Percentiles rank a stretch among this genome's conserved stretches.
Evolutionary conservation across 192 early-diverging fungal genomes (phyloP).

Genomic region (Allomyces arbusculus): DNA sequence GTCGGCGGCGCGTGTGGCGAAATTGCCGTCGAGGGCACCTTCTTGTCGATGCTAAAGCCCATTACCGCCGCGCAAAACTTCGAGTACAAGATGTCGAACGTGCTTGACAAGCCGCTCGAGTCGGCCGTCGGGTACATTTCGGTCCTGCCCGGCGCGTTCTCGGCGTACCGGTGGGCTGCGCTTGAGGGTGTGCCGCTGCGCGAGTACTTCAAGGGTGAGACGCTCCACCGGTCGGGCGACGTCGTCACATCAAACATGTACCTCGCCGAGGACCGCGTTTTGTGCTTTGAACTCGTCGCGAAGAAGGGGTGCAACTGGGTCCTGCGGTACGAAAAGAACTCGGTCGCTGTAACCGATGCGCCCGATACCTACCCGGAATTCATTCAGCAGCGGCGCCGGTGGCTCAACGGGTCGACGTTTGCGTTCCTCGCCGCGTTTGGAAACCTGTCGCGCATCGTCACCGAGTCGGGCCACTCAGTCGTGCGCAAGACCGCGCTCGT

Average conservation of each 20-base stretch:
- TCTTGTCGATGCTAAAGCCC: constrained; percentile 26
- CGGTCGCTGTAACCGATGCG: constrained; percentile 68
- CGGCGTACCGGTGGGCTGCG: constrained; percentile 58
- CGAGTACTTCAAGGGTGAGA: constrained; percentile 57
- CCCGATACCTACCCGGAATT: constrained; percentile 47
- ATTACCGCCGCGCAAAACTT: constrained; percentile 45
- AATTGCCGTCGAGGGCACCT: constrained; percentile 35
- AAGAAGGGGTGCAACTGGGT: constrained; percentile 46
- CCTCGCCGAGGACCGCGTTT: constrained; percentile 63
- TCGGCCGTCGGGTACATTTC: constrained; percentile 74
- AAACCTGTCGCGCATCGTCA: constrained; percentile 34
- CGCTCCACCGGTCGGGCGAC: constrained; percentile 29
- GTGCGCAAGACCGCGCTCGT: constrained; percentile 50
- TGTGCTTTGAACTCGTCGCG: constrained; percentile 67
- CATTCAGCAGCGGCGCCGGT: constrained; percentile 62
- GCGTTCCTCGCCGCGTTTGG: constrained; percentile 42
- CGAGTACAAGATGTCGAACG: constrained; percentile 53
- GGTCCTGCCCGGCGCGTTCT: constrained; percentile 70
- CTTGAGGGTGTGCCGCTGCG: constrained; percentile 41
- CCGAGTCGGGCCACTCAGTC: constrained; percentile 40
- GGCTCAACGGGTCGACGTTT: constrained; percentile 65
- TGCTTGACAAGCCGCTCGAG: constrained; percentile 48
- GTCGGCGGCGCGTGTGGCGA: constrained; percentile 46
- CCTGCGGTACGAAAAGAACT: constrained; percentile 46
- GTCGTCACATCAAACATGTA: constrained; percentile 67